Percentiles rank a stretch among this genome's conserved stretches.
Evolutionary conservation across 2,329 filamentous ascomycete species (phyloP).

Genomic region (Fusarium citri): DNA sequence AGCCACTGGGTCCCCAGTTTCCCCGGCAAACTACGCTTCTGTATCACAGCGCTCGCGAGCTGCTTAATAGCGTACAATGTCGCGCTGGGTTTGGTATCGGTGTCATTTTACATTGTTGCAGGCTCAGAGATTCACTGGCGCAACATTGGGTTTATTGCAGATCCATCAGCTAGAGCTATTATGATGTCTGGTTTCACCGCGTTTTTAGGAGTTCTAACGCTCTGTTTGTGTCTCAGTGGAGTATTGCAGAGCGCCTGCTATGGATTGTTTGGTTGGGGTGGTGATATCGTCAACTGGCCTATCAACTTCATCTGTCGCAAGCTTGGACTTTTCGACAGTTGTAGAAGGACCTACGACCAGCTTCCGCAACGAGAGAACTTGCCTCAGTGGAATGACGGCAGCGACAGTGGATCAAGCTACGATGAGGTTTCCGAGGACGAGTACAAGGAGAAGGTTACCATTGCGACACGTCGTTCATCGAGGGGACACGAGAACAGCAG

Average conservation of each 20-base stretch:
- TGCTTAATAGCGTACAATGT: conserved; percentile 40
- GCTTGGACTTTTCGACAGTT: conserved; percentile 15
- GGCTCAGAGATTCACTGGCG: conserved; percentile 53
- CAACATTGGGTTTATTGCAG: conserved; percentile 50
- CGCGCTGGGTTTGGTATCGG: conserved; percentile 41
- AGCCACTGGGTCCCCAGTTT: conserved; percentile 42
- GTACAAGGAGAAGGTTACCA: conserved; percentile 29
- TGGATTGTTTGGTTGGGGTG: conserved; percentile 43
- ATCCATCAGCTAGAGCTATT: conserved; percentile 49
- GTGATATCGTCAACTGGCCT: conserved; percentile 48
- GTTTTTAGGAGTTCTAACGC: conserved; percentile 36
- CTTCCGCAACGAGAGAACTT: conserved; percentile 18
- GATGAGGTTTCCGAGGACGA: conserved; percentile 5
- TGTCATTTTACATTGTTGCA: conserved; percentile 51
- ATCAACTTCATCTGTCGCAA: conserved; percentile 25
- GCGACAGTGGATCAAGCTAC: conserved; percentile 1
- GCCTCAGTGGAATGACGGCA: conserved; percentile 2
- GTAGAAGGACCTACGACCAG: conserved; percentile 12
- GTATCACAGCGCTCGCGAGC: conserved; percentile 29
- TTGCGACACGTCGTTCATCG: background rate
- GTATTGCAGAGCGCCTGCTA: conserved; percentile 47
- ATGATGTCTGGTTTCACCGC: conserved; percentile 50
- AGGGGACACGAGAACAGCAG: background rate
- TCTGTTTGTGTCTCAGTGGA: conserved; percentile 37
- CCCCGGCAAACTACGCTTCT: conserved; percentile 21